Evolutionary conservation across 2,329 filamentous ascomycete species (phyloP).

Genomic region (Fusarium pseudograminearum): DNA sequence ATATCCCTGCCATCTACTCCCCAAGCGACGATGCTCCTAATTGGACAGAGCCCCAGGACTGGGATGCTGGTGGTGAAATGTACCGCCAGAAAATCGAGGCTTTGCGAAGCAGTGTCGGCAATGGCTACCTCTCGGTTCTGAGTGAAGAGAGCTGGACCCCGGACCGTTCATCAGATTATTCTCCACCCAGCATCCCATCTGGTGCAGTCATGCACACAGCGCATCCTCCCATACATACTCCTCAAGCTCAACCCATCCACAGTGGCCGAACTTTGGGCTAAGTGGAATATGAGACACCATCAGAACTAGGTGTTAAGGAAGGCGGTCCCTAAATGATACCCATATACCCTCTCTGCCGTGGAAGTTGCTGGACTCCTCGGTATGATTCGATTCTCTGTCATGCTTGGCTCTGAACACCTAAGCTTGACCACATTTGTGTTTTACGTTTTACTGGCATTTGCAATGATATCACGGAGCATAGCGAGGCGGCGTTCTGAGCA

Average conservation of each 20-base stretch:
- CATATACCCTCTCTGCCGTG: slow-evolving; percentile 43
- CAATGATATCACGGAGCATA: slow-evolving; percentile 54
- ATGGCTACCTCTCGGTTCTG: slow-evolving; percentile 86
- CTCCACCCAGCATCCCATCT: slow-evolving; percentile 43
- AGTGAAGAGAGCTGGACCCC: slow-evolving; percentile 77
- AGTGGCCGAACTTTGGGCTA: slow-evolving; percentile 65
- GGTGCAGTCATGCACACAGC: slow-evolving; percentile 48
- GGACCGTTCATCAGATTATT: slow-evolving; percentile 41
- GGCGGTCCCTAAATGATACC: slow-evolving; percentile 51
- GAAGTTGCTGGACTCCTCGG: slow-evolving; percentile 27
- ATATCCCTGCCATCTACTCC: slow-evolving; percentile 35
- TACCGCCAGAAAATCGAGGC: slow-evolving; percentile 92
- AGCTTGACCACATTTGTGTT: slow-evolving; percentile 33
- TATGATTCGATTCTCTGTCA: slow-evolving; percentile 41
- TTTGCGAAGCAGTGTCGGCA: slow-evolving; percentile 85
- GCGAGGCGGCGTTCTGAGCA: slow-evolving; percentile 55
- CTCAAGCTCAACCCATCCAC: slow-evolving; percentile 62
- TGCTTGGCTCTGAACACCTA: slow-evolving; percentile 29
- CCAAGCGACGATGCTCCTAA: slow-evolving; percentile 38
- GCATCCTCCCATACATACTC: slow-evolving; percentile 50
- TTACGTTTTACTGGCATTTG: slow-evolving; percentile 42
- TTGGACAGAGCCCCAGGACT: slow-evolving; percentile 65
- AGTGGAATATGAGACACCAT: slow-evolving; percentile 31
- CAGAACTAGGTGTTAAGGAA: slow-evolving; percentile 32
- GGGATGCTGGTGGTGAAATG: slow-evolving; percentile 77